Evolutionary conservation across 225 moss, liverwort and hornwort species (phyloP), one percentile per base, ranked within the genome.

Genomic region (Marchantia polymorpha): DNA sequence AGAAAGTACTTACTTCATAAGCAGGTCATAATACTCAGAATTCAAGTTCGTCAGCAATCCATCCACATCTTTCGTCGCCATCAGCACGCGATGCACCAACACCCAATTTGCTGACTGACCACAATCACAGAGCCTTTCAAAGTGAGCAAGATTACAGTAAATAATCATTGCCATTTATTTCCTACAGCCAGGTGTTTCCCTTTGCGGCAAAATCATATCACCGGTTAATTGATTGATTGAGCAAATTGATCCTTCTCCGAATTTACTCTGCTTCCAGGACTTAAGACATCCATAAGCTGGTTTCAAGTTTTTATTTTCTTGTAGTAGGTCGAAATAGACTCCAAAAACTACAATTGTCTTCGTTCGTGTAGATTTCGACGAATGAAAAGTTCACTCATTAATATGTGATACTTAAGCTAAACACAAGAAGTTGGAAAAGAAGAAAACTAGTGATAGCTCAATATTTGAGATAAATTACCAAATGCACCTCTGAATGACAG

Each of bases 11-110:
- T 82, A 89, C 92, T 97, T 97, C 97, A 97, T 97, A 10, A 94
- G 87, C 49, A 94, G 87, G 82, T 94, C 94, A 77, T 92, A 92
- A 48, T 89, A 88, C 69, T 93, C 97, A 10, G 91, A 83, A 78
- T 93, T 93, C 81, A 97, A 82, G 55, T 90, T 91, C 63, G 85
- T 80, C 71, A 94, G 82, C 75, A 94, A 64, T 74, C 89, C 90
- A 17, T 97, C 97, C 46, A 84, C 87, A 79, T 97, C 97, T 75
- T 97, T 97, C 52, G 94, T 88, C 69, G 94, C 92, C 97, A 94
- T 97, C 88, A 97, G 73, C 17, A 94, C 94, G 68, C 97, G 94
- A 78, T 97, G 94, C 69, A 97, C 94, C 81, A 97, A 31, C 10
- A 93, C 81, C 97, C 97, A 97, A 59, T 94, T 97, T 52, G 97